phyloP scores from a whole-genome alignment of 768 basidiomycete genomes.

The Suillus ampliporus region DNA sequence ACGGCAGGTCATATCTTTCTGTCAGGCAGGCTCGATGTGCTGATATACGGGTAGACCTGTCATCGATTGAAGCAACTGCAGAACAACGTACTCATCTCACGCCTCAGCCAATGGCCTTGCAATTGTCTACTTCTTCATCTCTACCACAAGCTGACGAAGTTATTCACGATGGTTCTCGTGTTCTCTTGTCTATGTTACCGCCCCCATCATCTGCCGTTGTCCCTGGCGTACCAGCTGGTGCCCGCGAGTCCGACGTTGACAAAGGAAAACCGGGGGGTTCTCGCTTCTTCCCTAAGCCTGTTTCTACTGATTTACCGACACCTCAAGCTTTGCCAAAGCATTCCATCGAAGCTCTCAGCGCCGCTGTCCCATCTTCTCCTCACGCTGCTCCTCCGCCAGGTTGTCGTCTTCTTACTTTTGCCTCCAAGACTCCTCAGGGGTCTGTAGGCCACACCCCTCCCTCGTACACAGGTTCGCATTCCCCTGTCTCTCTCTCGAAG shows the following conservation, averaged over 20 bases:
- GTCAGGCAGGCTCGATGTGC: not conserved
- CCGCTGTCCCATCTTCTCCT: slow-evolving; percentile 34
- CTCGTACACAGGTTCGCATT: slow-evolving; percentile 27
- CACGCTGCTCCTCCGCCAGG: slow-evolving; percentile 47
- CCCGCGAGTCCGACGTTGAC: slow-evolving; percentile 25
- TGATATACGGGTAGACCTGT: not conserved
- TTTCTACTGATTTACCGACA: slow-evolving; percentile 26
- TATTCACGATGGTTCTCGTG: slow-evolving; percentile 12
- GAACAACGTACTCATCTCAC: not conserved
- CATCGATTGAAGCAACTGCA: not conserved
- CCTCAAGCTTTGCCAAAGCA: slow-evolving; percentile 22
- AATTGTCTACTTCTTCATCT: slow-evolving; percentile 19
- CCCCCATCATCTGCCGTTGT: slow-evolving; percentile 19
- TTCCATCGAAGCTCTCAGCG: slow-evolving; percentile 47
- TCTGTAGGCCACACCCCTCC: slow-evolving; percentile 21
- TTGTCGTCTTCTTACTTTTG: slow-evolving; percentile 50
- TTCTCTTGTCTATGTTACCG: slow-evolving; percentile 16
- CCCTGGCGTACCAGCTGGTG: not conserved
- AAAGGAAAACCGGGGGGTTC: slow-evolving; percentile 36
- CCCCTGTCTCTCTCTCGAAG: slow-evolving; percentile 27
- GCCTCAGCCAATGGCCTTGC: slow-evolving; percentile 14
- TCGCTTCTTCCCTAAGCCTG: slow-evolving; percentile 43
- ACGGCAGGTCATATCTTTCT: slow-evolving; percentile 17
- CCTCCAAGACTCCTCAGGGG: slow-evolving; percentile 33
- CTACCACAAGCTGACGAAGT: slow-evolving; percentile 20